These are phyloP conservation scores for Backusella liffmaniae DNA, from an alignment of 192 early-diverging fungal genomes.

Conservation along the genomic window DNA sequence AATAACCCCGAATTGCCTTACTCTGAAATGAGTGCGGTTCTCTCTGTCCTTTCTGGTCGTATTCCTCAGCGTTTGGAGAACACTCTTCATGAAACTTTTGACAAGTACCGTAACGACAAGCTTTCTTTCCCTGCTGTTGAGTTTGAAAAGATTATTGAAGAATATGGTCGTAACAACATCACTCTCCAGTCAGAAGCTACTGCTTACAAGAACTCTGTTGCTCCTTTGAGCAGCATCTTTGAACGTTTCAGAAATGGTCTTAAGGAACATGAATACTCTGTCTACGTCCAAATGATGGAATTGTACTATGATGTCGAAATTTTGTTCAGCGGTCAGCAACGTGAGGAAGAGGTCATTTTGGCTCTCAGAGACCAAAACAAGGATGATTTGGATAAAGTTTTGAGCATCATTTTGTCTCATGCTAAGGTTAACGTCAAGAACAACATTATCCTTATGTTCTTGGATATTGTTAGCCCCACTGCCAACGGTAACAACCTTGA, in stretches of 20 bases:
- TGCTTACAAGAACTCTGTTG: conserved; percentile 59
- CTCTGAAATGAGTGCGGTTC: conserved; percentile 74
- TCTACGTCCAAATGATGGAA: conserved; percentile 76
- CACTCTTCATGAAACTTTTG: conserved; percentile 52
- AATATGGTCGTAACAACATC: conserved; percentile 42
- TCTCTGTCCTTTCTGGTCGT: conserved; percentile 83
- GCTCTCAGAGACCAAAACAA: conserved; percentile 85
- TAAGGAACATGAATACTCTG: conserved; percentile 68
- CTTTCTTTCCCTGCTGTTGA: conserved; percentile 71
- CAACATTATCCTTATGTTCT: conserved; percentile 71
- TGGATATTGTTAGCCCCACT: conserved; percentile 79
- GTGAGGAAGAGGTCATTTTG: conserved; percentile 85
- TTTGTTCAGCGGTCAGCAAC: conserved; percentile 68
- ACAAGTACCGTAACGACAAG: conserved; percentile 36
- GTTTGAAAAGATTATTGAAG: conserved; percentile 63
- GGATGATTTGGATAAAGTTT: conserved; percentile 70
- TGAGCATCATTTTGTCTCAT: conserved; percentile 75
- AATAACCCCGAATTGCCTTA: conserved; percentile 81
- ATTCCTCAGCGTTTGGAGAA: conserved; percentile 71
- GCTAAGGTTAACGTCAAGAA: conserved; percentile 79
- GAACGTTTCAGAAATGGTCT: conserved; percentile 73
- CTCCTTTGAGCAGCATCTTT: conserved; percentile 67
- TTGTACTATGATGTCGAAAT: conserved; percentile 85
- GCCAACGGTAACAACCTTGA: conserved; percentile 62
- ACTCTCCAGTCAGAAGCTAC: conserved; percentile 64